Percentiles rank a stretch among this genome's conserved stretches.
These are phyloP conservation scores for Phytophthora parvispora DNA, from an alignment of 352 stramenopile genomes.

Conservation along the genomic window DNA sequence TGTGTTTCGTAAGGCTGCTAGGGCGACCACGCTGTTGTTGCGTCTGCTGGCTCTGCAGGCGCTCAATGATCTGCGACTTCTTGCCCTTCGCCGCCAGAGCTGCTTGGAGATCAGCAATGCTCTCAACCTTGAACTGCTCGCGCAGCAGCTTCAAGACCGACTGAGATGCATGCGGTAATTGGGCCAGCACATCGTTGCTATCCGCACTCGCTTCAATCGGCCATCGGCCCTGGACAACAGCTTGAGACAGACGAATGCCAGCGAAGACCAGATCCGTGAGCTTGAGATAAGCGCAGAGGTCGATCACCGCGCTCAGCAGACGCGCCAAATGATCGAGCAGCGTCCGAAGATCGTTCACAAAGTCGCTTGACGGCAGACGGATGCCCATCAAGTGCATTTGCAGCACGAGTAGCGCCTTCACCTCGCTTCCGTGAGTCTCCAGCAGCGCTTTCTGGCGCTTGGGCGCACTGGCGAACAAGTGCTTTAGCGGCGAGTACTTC, in stretches of 20 bases:
- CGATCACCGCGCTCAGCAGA: constrained; percentile 95
- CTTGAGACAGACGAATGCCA: constrained; percentile 65
- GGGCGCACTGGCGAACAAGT: constrained; percentile 50
- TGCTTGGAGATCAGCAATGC: constrained; percentile 46
- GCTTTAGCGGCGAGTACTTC: constrained; percentile 64
- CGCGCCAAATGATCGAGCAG: constrained; percentile 97
- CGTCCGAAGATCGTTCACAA: constrained; percentile 97
- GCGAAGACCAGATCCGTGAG: constrained; percentile 60
- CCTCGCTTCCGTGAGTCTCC: constrained; percentile 80
- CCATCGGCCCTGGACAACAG: constrained; percentile 66
- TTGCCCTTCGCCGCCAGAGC: constrained; percentile 33
- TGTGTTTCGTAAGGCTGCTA: constrained; percentile 39
- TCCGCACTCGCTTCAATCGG: constrained; percentile 24
- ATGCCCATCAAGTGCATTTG: constrained; percentile 96
- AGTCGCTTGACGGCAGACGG: constrained; percentile 98
- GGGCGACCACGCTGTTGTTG: constrained; percentile 21
- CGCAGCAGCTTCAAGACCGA: constrained; percentile 39
- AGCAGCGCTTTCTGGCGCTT: constrained; percentile 72
- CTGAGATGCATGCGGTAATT: constrained; percentile 57
- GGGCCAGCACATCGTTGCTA: constrained; percentile 36
- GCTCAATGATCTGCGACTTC: constrained; percentile 46
- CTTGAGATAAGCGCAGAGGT: constrained; percentile 84
- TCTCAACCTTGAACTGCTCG: constrained; percentile 35
- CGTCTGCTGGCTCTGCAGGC: constrained; percentile 32
- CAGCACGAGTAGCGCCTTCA: constrained; percentile 93